Base-by-base conservation (phyloP, 1,284 basidiomycete genomes). In the Irpex rosettiformis region DNA sequence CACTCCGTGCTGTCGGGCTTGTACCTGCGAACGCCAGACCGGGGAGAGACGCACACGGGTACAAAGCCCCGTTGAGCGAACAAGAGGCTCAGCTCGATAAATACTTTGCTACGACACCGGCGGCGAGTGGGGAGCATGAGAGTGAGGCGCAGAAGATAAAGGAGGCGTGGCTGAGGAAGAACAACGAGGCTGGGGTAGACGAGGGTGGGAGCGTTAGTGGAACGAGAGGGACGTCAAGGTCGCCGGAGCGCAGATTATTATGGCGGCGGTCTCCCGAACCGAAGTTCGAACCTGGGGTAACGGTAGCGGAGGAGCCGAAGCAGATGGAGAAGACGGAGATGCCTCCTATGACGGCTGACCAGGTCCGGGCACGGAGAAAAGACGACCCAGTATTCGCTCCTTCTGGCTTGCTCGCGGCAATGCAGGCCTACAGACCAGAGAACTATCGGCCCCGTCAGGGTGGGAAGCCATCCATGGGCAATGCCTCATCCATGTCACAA, bases 61-160 rank as follows among this genome's bases (percentile, higher is more conserved):
- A 52, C 56, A 61, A 62, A 37, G 61, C 63, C 25, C 59, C 67
- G 25, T 60, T 73, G n/a, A 72, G 71, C 52, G 67, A 71, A 55
- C 64, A 72, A 52, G 72, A 73, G 62, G 67, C 63, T 37, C 69
- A 68, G 43, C 64, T 66, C 30, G 70, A 73, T 61, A 58, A 64
- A 18, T 64, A 66, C 8, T 64, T 64, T 55, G 60, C 66, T 2
- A 62, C 67, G 3, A 55, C 67, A 22, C 59, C 65, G 8, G 21
- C 10, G 62, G 61, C 4, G 55, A 58, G 21, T 27, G 29, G 22
- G 28, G 54, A 27, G 45, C 58, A 47, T 3, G 62, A 58, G 52
- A 69, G 67, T 56, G 67, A 69, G 57, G 71, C 72, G 13, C 61
- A 57, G 57, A 64, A 64, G 54, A 70, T 72, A 43, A 65, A 65